Conservation (phyloP, 2,329 filamentous ascomycete genomes). For the Aspergillus tamarii region DNA sequence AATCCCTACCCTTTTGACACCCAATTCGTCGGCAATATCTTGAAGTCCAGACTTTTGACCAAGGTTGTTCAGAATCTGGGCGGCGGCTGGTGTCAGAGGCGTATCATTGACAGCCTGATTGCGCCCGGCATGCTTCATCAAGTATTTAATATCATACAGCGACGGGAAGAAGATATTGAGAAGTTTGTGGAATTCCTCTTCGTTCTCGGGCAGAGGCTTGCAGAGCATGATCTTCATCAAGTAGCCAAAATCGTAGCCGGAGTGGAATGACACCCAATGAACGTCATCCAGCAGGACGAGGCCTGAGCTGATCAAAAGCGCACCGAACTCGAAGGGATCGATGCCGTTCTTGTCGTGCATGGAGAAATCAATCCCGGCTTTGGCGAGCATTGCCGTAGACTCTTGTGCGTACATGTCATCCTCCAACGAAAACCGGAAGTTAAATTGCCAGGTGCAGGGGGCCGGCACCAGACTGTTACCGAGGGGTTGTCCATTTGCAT, state of each 20-base stretch:
- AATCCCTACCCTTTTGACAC: slow-evolving; percentile 82
- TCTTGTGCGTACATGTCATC: slow-evolving; percentile 98
- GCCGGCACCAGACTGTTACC: slow-evolving; percentile 60
- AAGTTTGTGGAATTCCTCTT: slow-evolving; percentile 83
- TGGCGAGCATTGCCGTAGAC: slow-evolving; percentile 86
- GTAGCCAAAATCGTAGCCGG: slow-evolving; percentile 97
- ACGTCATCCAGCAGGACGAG: slow-evolving; percentile 85
- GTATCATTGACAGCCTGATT: slow-evolving; percentile 67
- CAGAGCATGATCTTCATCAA: slow-evolving; percentile 90
- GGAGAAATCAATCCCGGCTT: slow-evolving; percentile 89
- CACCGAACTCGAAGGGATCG: slow-evolving; percentile 84
- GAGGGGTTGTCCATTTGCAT: slow-evolving; percentile 55
- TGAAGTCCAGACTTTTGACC: slow-evolving; percentile 91
- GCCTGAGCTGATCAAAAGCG: slow-evolving; percentile 87
- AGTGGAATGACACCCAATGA: slow-evolving; percentile 97
- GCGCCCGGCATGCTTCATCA: slow-evolving; percentile 86
- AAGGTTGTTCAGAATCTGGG: slow-evolving; percentile 79
- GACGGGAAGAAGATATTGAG: slow-evolving; percentile 93
- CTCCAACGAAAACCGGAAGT: slow-evolving; percentile 93
- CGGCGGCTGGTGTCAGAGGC: slow-evolving; percentile 65
- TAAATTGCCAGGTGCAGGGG: slow-evolving; percentile 97
- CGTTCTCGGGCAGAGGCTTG: slow-evolving; percentile 81
- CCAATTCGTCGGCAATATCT: slow-evolving; percentile 89
- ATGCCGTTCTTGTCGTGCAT: slow-evolving; percentile 86
- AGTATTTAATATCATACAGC: slow-evolving; percentile 94